Percentiles rank a stretch among this genome's conserved stretches.
Evolutionary conservation across 345 rosid genomes (phyloP).

Genomic region (Excoecaria agallocha): DNA sequence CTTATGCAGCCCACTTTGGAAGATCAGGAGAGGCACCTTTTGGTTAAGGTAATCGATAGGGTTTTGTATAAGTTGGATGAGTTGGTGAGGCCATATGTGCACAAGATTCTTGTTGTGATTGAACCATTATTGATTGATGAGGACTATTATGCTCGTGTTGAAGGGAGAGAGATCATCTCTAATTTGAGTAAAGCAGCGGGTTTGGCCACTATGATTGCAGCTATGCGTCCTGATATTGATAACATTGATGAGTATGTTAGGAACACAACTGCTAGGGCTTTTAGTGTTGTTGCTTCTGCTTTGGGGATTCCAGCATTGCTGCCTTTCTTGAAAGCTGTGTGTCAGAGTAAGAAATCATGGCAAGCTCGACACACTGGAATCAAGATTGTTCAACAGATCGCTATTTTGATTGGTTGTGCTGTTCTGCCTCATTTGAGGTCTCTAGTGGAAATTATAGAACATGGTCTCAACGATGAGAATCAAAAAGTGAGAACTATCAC

Average conservation of each 20-base stretch:
- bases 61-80: constrained; percentile 92
- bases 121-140: constrained; percentile 98
- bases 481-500: constrained; percentile 98
- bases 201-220: constrained; percentile 99
- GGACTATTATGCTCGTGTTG: constrained; percentile 99
- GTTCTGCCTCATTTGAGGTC: constrained; percentile 94
- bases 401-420: constrained; percentile 96
- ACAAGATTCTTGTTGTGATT: constrained; percentile 97
- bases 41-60: constrained; percentile 96
- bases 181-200: constrained; percentile 99
- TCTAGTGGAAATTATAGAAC: constrained; percentile 87
- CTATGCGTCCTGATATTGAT: constrained; percentile 99
- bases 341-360: constrained; percentile 99
- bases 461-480: constrained; percentile 94
- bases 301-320: constrained; percentile 92
- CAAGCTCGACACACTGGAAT: constrained; percentile 99
- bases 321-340: constrained; percentile 95
- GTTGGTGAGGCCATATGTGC: constrained; percentile 93
- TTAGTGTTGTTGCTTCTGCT: constrained; percentile 99
- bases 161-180: constrained; percentile 98
- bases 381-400: constrained; percentile 99
- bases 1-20: constrained; percentile 99
- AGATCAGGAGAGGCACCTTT: constrained; percentile 98
- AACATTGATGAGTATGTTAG: constrained; percentile 97
- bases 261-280: constrained; percentile 98